Evolutionary conservation across 768 basidiomycete genomes (phyloP), one percentile per base, ranked within the genome.

Genomic region (Phaffia tasmanica): DNA sequence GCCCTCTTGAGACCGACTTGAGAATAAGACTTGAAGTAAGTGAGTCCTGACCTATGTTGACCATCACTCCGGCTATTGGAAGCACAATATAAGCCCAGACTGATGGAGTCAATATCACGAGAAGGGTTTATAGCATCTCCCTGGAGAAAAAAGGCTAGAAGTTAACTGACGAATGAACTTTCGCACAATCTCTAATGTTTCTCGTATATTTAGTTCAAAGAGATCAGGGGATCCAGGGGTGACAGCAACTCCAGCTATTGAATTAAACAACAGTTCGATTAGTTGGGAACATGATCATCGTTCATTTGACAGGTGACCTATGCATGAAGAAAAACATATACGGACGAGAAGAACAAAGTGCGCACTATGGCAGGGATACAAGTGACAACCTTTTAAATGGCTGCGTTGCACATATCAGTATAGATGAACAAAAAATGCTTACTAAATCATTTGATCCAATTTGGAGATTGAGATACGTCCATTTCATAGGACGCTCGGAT

Each of bases 391-490:
- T 18, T 9, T 4, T 9, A 1, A 18, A 4, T 1, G 21, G 19
- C 19, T 1, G 18, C 1, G 3, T 21, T 25, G 2, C 23, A 2
- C 15, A 2, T n/a, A 23, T 49, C 23, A n/a, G 5, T 11, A 27
- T 27, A 3, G 6, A 48, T 3, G 47, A n/a, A 49, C 2, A 23
- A 25, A 49, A 23, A 8, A 49, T 16, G 32, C 61, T 42, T 9
- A 62, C 61, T 7, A 69, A n/a, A 29, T 69, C 67, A 50, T 69
- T 69, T 1, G 48, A 51, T 4, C 67, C 67, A 35, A 69, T 69
- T 16, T 69, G 67, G 1, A 68, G 23, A 18, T 63, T 57, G 8
- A 68, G 67, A 16, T 25, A 64, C 35, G 59, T 69, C 55, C 46
- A 67, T 9, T 21, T 27, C 42, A 32, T 14, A n/a, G 11, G 21